Base-by-base conservation (phyloP, 2,329 filamentous ascomycete genomes). In the Fusarium verticillioides region DNA sequence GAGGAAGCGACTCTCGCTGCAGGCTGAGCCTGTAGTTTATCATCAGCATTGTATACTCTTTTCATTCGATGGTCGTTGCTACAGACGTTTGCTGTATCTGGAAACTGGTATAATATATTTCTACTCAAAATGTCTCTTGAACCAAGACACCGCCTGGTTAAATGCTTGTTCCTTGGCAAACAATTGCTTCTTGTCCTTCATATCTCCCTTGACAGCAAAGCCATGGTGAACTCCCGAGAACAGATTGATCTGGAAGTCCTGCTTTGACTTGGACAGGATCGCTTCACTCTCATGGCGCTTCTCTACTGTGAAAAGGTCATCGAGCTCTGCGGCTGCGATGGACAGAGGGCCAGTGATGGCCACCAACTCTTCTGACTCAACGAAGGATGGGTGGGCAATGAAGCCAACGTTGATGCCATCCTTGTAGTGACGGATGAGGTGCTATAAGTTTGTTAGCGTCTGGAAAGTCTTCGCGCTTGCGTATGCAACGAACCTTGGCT, bases 121-220 rank as follows among this genome's bases (percentile, higher is more conserved):
- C 30, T 58, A 58, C 40, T 36, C 23, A 21, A 60, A 19, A 23
- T 49, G 36, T 2, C 50, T 54, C 3, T 36, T 46, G 75, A 97
- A 95, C 94, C 94, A 97, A 59, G 85, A 81, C 58, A 95, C 86
- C 40, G 93, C 93, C 85, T 96, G 94, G 72, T 87, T 78, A 80
- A 96, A 96, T 9, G 94, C 94, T 83, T 92, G 90, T 83, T 97
- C 93, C 87, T 94, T 95, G 42, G 93, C 91, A 77, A 88, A 96
- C 80, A 88, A 90, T 78, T 88, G 81, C 50, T 84, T 72, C 80
- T 86, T 87, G 71, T 90, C 86, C 69, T 78, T 44, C 28, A 60
- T 37, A 79, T 96, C 92, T 34, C 86, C 87, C 62, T 93, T 89
- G 5, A 95, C 91, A 13, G 91, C 86, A 77, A 96, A 97, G 0